A percentile compares a stretch with the other conserved stretches of the same genome.
Evolutionary conservation across 2,329 filamentous ascomycete species (phyloP).

Genomic region (Claviceps spartinae): DNA sequence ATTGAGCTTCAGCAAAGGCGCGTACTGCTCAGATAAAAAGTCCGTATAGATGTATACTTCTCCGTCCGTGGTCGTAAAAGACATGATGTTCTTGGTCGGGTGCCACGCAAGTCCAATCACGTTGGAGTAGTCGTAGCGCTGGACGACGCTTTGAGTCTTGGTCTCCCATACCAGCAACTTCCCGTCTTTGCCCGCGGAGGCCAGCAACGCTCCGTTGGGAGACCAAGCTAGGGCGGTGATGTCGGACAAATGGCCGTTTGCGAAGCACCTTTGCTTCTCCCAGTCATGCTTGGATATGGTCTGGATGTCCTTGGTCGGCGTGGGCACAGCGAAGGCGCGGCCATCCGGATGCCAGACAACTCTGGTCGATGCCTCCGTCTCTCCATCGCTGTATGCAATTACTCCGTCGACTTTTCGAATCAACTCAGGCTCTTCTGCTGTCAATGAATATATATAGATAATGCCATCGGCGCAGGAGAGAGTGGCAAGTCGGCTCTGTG

Average conservation of each 20-base stretch:
- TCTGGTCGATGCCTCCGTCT: slow-evolving; percentile 56
- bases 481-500: slow-evolving; percentile 59
- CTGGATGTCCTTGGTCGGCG: slow-evolving; percentile 69
- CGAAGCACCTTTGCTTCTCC: slow-evolving; percentile 71
- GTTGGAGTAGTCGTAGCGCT: slow-evolving; percentile 65
- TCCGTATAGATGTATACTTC: slow-evolving; percentile 83
- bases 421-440: slow-evolving; percentile 64
- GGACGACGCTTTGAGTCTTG: slow-evolving; percentile 69
- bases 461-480: slow-evolving; percentile 81
- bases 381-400: slow-evolving; percentile 64
- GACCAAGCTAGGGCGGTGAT: slow-evolving; percentile 88
- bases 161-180: slow-evolving; percentile 79
- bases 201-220: slow-evolving; percentile 81
- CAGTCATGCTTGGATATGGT: slow-evolving; percentile 82
- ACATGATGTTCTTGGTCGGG: slow-evolving; percentile 72
- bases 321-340: slow-evolving; percentile 75
- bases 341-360: slow-evolving; percentile 91
- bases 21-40: slow-evolving; percentile 46
- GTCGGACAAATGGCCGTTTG: slow-evolving; percentile 66
- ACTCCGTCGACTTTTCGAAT: slow-evolving; percentile 75
- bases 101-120: slow-evolving; percentile 87
- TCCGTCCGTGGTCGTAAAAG: slow-evolving; percentile 85
- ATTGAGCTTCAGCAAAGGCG: slow-evolving; percentile 40
- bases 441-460: slow-evolving; percentile 79
- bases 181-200: slow-evolving; percentile 52